These are phyloP conservation scores for Venustampulla echinocandica DNA, from an alignment of 495 filamentous ascomycete species.

Conservation along the genomic window DNA sequence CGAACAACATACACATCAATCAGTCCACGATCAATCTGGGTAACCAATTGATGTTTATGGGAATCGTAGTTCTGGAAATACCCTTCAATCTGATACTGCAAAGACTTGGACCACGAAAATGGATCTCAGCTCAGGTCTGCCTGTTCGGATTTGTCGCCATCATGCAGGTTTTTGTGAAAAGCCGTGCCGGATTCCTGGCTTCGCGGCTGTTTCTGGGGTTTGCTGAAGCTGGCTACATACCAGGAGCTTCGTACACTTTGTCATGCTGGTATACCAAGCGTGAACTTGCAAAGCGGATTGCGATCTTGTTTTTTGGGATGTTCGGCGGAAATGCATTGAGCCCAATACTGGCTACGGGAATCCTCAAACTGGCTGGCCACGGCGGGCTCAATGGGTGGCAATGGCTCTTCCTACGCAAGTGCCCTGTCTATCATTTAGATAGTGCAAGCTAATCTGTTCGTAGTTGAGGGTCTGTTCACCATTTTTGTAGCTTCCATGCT, in stretches of 20 bases:
- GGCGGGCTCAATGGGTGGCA: conserved; percentile 41
- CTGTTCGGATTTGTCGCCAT: conserved; percentile 67
- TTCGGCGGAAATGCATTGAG: conserved; percentile 48
- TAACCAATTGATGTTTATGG: conserved; percentile 14
- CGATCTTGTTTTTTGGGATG: conserved; percentile 63
- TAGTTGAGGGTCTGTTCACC: conserved; percentile 44
- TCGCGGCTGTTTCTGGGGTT: conserved; percentile 80
- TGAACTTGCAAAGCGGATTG: conserved; percentile 80
- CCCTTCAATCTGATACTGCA: conserved; percentile 83
- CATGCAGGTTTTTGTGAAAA: conserved; percentile 68
- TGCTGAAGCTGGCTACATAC: conserved; percentile 84
- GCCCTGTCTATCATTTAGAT: background rate
- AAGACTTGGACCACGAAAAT: conserved; percentile 34
- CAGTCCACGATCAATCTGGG: conserved; percentile 6
- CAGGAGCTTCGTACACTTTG: conserved; percentile 68
- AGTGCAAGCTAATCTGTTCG: conserved; percentile 1
- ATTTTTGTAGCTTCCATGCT: conserved; percentile 38
- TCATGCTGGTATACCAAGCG: conserved; percentile 52
- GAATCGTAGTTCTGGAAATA: conserved; percentile 63
- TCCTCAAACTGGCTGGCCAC: conserved; percentile 34
- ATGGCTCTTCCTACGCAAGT: conserved; percentile 45
- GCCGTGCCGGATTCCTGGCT: conserved; percentile 65
- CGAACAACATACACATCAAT: conserved; percentile 32
- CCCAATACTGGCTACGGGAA: conserved; percentile 39
- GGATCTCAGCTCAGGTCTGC: conserved; percentile 73